Evolutionary conservation across 768 basidiomycete genomes (phyloP), one percentile per base, ranked within the genome.

Genomic region (Mycena metata): DNA sequence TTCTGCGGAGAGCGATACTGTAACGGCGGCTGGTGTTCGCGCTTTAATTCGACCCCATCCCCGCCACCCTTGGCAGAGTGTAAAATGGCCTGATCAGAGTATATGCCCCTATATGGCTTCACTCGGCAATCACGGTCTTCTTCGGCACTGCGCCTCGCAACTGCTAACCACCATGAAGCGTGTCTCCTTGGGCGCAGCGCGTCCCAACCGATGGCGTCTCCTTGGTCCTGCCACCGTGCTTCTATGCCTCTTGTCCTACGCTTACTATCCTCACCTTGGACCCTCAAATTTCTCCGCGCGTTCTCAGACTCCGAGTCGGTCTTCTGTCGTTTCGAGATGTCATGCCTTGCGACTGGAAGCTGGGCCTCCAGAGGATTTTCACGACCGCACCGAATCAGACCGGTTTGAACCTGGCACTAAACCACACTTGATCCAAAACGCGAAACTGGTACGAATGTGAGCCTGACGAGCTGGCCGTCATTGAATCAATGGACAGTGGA

Each of bases 391-490:
- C 7, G 75, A 80, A 50, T 93, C 91, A 10, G 92, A 94, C 76
- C 84, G 93, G 7, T 92, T 88, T 72, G 88, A 82, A 12, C 81
- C 80, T 3, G 91, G 90, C 3, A 92, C 93, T 4, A 83, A 81
- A 57, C 83, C 93, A 2, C 83, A 88, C 9, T 81, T 92, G 55
- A 85, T 96, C 60, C 86, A 83, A 76, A 92, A 95, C 69, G 94
- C 90, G 30, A 93, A 83, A 33, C 86, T 97, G 69, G 64, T 66
- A 6, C 23, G 64, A 42, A 15, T 36, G 12, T 43, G 23, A 55
- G 16, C 49, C 49, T 16, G 26, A 9, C 26, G 30, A 16, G 16
- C 6, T 15, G 26, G 26, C 49, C 80, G 90, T 33, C 11, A 16
- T 12, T 45, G 12, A 45, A 5, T 39, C 11, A 15, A n/a, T 1